phyloP scores from a whole-genome alignment of 345 rosid genomes.

The Kandelia obovata region DNA sequence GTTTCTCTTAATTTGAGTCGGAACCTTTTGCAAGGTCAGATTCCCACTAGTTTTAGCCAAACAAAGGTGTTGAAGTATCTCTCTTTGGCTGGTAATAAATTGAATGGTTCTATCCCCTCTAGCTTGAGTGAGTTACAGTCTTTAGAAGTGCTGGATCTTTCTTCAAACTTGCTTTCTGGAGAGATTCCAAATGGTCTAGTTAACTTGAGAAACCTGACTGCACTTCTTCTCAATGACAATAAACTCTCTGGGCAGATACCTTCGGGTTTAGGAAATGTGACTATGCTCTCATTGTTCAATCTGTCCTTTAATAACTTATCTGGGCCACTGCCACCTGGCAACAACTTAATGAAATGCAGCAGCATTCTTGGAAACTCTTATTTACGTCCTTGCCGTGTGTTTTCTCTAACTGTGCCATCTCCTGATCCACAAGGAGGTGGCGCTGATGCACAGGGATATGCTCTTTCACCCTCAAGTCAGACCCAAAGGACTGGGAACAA shows the following conservation, averaged over 20 bases:
- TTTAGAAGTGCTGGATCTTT: constrained; percentile 52
- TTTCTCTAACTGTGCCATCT: constrained; percentile 38
- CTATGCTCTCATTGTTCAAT: constrained; percentile 46
- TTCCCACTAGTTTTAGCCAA: constrained; percentile 39
- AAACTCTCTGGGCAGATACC: constrained; percentile 60
- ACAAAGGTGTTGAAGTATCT: constrained; percentile 40
- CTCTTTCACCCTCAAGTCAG: constrained; percentile 20
- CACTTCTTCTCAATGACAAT: constrained; percentile 56
- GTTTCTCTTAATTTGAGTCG: constrained; percentile 47
- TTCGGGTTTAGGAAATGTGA: constrained; percentile 41
- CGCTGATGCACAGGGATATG: constrained; percentile 15
- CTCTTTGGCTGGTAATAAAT: constrained; percentile 53
- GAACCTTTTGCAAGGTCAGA: constrained; percentile 46
- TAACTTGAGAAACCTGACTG: constrained; percentile 43
- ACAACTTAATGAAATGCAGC: constrained; percentile 39
- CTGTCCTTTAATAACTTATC: constrained; percentile 60
- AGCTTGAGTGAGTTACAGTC: constrained; percentile 39
- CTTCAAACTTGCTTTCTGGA: constrained; percentile 54
- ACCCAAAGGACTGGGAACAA: constrained; percentile 14
- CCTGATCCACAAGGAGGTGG: constrained; percentile 22
- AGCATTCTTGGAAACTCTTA: constrained; percentile 54
- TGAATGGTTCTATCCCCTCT: constrained; percentile 49
- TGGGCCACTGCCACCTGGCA: constrained; percentile 50
- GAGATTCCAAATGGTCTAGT: constrained; percentile 45
- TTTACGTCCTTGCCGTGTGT: constrained; percentile 41